Evolutionary conservation across 768 basidiomycete species (phyloP).

Genomic region (Naganishia vaughanmartiniae): DNA sequence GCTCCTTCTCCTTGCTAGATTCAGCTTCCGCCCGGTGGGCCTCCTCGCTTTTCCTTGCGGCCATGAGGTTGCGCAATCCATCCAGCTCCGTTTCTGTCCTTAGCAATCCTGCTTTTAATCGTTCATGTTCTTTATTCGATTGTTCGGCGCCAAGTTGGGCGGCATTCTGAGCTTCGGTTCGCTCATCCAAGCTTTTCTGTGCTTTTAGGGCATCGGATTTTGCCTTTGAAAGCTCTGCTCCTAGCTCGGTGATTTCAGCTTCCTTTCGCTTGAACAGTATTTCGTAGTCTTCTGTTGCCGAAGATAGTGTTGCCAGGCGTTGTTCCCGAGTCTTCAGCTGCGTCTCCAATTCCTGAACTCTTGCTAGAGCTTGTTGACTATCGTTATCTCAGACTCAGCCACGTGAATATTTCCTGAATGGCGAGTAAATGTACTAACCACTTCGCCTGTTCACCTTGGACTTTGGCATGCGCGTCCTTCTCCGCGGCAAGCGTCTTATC

Average conservation of each 20-base stretch:
- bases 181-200: conserved; percentile 47
- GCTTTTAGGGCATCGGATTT: conserved; percentile 61
- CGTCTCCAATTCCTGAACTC: background rate
- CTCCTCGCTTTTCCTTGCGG: conserved; percentile 82
- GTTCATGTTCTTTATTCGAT: conserved; percentile 48
- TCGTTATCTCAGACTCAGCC: conserved; percentile 45
- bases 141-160: conserved; percentile 35
- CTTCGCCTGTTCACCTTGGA: conserved; percentile 31
- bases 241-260: conserved; percentile 62
- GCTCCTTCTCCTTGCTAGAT: conserved; percentile 81
- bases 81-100: conserved; percentile 81
- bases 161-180: conserved; percentile 53
- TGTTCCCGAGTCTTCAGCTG: conserved; percentile 57
- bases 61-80: conserved; percentile 75
- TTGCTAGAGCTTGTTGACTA: conserved; percentile 10
- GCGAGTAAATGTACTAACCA: conserved; percentile 23
- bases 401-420: background rate
- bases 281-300: conserved; percentile 72
- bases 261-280: conserved; percentile 74
- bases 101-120: conserved; percentile 39
- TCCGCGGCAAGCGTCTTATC: conserved; percentile 30
- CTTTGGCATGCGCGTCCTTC: conserved; percentile 30
- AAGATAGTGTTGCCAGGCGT: conserved; percentile 73
- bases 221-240: conserved; percentile 55
- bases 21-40: conserved; percentile 77